Evolutionary conservation across 495 filamentous ascomycete species (phyloP).

Genomic region (Aspergillus egyptiacus): DNA sequence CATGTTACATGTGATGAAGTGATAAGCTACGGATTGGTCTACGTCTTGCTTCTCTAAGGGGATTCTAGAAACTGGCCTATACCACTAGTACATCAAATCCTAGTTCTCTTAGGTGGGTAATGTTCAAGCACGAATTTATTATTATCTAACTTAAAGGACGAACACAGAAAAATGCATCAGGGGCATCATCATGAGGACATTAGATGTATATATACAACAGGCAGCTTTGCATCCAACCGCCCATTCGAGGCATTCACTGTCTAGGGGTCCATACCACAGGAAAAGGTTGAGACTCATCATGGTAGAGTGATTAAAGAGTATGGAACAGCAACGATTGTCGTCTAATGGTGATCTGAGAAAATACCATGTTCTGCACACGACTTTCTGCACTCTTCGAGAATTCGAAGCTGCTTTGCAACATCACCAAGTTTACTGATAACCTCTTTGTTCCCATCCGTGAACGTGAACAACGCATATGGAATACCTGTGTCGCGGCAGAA

Average conservation of each 20-base stretch:
- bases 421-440: constrained; percentile 81
- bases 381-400: constrained; percentile 81
- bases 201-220: constrained; percentile 4
- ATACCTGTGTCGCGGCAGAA: constrained; percentile 91
- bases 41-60: too few relatives aligned
- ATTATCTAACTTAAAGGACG: too few relatives aligned
- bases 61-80: too few relatives aligned
- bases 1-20: constrained; percentile 2
- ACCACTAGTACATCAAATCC: too few relatives aligned
- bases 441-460: constrained; percentile 84
- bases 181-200: constrained; percentile 10
- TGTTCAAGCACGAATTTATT: too few relatives aligned
- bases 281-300: too few relatives aligned
- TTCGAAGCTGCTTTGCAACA: constrained; percentile 77
- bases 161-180: not conserved
- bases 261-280: too few relatives aligned
- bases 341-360: constrained; percentile 31
- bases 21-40: too few relatives aligned
- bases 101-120: not conserved
- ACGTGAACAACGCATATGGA: constrained; percentile 90
- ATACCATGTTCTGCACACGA: constrained; percentile 42
- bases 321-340: not conserved
- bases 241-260: too few relatives aligned
- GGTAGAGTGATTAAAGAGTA: too few relatives aligned
- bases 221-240: too few relatives aligned